phyloP scores from a whole-genome alignment of 768 basidiomycete genomes.

The Leucocoprinus leucothites region DNA sequence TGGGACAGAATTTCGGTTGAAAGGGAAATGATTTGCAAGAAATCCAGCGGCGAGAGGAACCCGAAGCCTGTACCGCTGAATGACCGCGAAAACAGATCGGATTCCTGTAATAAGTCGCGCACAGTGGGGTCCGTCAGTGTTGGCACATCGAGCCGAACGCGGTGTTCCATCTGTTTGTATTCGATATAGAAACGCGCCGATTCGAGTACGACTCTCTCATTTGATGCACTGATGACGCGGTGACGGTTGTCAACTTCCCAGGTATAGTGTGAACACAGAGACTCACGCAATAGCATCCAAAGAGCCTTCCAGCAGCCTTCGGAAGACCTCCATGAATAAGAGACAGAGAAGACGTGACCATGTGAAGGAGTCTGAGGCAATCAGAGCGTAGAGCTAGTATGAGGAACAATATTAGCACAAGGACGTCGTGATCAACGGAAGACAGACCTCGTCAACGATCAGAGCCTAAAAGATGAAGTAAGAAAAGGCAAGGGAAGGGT shows the following conservation, averaged over 20 bases:
- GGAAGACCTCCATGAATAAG: conserved; percentile 57
- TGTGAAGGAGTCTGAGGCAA: conserved; percentile 69
- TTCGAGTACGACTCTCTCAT: conserved; percentile 70
- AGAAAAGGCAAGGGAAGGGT: conserved; percentile 17
- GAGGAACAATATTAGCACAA: conserved; percentile 15
- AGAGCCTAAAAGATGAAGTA: conserved; percentile 45
- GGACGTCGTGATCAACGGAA: conserved; percentile 13
- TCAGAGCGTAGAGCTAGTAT: conserved; percentile 61
- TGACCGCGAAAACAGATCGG: conserved; percentile 80
- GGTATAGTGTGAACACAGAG: conserved; percentile 12
- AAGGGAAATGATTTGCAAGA: conserved; percentile 69
- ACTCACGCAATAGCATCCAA: conserved; percentile 77
- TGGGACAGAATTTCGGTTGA: conserved; percentile 72
- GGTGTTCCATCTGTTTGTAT: conserved; percentile 74
- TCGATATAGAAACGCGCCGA: conserved; percentile 75
- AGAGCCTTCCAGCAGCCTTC: conserved; percentile 60
- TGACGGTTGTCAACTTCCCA: conserved; percentile 16
- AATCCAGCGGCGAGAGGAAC: conserved; percentile 75
- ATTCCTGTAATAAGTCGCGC: conserved; percentile 81
- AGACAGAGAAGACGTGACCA: conserved; percentile 62
- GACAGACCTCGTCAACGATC: conserved; percentile 77
- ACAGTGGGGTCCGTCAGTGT: conserved; percentile 71
- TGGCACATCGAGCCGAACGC: conserved; percentile 74
- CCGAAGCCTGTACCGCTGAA: conserved; percentile 79
- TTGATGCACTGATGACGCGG: conserved; percentile 47